Conservation (phyloP, 441 rosid species). For the Corymbia citriodora region DNA sequence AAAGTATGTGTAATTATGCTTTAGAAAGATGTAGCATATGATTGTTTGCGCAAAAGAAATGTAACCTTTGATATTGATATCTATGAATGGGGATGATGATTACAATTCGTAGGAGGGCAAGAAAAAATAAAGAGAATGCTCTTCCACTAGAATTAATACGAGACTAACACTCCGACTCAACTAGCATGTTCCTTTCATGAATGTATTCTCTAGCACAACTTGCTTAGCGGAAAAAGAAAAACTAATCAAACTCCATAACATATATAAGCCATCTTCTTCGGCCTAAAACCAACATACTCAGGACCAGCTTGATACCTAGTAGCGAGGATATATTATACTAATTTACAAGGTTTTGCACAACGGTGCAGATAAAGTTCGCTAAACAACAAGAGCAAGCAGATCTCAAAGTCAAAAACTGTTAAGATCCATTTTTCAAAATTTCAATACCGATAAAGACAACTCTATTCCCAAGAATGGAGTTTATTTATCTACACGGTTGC, state of each 20-base stretch:
- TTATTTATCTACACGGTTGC: neutral
- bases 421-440: neutral
- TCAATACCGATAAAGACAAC: neutral
- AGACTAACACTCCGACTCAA: neutral
- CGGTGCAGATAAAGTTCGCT: neutral
- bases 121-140: neutral
- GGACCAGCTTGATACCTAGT: neutral
- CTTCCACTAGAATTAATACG: neutral
- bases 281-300: neutral
- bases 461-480: neutral
- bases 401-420: neutral
- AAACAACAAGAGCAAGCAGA: neutral
- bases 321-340: neutral
- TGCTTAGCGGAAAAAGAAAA: neutral
- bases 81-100: neutral
- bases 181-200: neutral
- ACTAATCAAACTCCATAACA: neutral
- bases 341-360: neutral
- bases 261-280: neutral
- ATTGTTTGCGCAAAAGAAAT: neutral
- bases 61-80: neutral
- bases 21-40: neutral
- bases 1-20: neutral
- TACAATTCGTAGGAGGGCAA: neutral
- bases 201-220: neutral